Base-by-base conservation (phyloP, 2,329 filamentous ascomycete species). In the Fusarium sp. region DNA sequence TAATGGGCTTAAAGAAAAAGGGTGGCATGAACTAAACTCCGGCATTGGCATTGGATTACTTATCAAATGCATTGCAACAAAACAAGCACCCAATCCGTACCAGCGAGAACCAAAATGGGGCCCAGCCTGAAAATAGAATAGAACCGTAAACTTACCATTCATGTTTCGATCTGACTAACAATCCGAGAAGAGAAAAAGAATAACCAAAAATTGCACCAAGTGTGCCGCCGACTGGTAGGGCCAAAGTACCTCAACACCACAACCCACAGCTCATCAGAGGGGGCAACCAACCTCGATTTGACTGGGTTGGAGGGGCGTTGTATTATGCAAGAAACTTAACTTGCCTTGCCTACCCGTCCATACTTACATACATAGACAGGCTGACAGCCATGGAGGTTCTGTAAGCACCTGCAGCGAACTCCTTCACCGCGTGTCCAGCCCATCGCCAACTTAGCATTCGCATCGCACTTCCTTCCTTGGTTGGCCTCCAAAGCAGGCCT, bases 271-370 rank as follows among this genome's bases (percentile, higher is more conserved):
- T 42, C 35, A 18, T 43, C 21, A 44, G 52, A 62, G 60, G 63
- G 57, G 54, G 38, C 42, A 66, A 48, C 61, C 54, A 66, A 66
- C 66, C 41, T 50, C 37, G 42, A 59, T 68, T 48, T 44, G 55
- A 44, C 41, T 38, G 52, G 38, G 37, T 29, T 63, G 59, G 61
- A 54, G 63, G 62, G 50, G 63, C 48, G 26, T 52, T 59, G 31
- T 63, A 26, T 47, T 58, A 57, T 69, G 66, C 66, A 66, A 69
- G 66, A 56, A 57, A 69, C 56, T 65, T 65, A 59, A 24, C 60
- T 50, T 59, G 60, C 61, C 61, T 63, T 64, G 21, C 60, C 43
- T 64, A 64, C 61, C 61, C 61, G 61, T 64, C 59, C 59, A 64
- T 64, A 64, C 61, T 33, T 57, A 57, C 50, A 54, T 31, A 56